Evolutionary conservation across 768 basidiomycete species (phyloP).

Genomic region (Coprinopsis strossmayeri): DNA sequence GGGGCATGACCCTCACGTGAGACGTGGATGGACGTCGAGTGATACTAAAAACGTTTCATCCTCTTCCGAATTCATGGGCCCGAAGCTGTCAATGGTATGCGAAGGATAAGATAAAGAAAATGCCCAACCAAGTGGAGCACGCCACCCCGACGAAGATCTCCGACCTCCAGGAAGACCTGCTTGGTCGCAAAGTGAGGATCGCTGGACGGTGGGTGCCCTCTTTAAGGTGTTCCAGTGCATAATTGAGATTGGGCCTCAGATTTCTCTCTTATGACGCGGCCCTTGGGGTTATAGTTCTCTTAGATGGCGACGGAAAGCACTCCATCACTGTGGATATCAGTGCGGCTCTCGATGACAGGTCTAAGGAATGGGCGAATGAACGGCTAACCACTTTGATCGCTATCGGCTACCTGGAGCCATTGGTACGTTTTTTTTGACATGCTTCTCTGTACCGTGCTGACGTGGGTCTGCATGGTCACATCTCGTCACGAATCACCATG

Average conservation of each 20-base stretch:
- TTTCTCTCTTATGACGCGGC: constrained; percentile 50
- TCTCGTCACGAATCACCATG: too few species aligned
- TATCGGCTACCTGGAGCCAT: constrained; percentile 52
- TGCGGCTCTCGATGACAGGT: constrained; percentile 38
- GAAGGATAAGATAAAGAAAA: constrained; percentile 12
- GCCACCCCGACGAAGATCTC: constrained; percentile 40
- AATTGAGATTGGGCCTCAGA: constrained; percentile 23
- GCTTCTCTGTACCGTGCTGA: too few species aligned
- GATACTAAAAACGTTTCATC: too few species aligned
- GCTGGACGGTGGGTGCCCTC: constrained; percentile 44
- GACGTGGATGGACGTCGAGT: too few species aligned
- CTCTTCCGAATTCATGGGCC: too few species aligned
- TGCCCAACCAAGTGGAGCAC: constrained; percentile 44
- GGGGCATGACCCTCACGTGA: background rate
- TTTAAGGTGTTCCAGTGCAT: background rate
- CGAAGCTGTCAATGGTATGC: background rate
- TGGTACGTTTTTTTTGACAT: constrained; percentile 27
- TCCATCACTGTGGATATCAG: constrained; percentile 50
- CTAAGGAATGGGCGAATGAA: constrained; percentile 45
- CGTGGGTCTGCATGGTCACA: too few species aligned
- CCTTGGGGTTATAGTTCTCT: constrained; percentile 39
- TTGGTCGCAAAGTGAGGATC: constrained; percentile 50
- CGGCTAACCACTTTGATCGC: constrained; percentile 43
- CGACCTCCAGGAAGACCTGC: constrained; percentile 29
- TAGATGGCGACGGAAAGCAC: constrained; percentile 37